These are phyloP conservation scores for Komagataella phaffii DNA, from an alignment of 805 yeast genomes.

Conservation along the genomic window DNA sequence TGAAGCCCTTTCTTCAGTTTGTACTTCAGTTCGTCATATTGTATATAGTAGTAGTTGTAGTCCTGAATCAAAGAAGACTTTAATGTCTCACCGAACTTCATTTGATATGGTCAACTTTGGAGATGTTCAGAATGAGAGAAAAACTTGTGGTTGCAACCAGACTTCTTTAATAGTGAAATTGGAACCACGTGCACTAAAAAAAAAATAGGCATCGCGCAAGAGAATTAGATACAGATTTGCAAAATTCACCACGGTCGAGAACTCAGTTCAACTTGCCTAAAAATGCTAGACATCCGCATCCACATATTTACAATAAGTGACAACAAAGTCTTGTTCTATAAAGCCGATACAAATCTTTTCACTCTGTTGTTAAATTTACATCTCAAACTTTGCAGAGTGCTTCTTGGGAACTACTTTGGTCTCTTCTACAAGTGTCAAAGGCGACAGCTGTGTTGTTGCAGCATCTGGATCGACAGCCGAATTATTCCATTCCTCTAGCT, in stretches of 20 bases:
- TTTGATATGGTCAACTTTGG: conserved; percentile 12
- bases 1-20: conserved; percentile 55
- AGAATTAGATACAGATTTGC: no score
- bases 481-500: conserved; percentile 61
- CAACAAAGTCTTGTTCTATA: background rate
- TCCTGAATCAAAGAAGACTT: conserved; percentile 82
- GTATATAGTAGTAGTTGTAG: conserved; percentile 80
- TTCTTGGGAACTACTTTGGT: background rate
- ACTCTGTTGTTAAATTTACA: background rate
- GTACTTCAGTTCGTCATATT: conserved; percentile 83
- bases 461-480: conserved; percentile 13
- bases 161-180: background rate
- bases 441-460: background rate
- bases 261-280: no score
- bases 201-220: no score
- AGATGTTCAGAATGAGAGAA: background rate
- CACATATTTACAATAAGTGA: background rate
- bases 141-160: background rate
- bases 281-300: no score
- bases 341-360: background rate
- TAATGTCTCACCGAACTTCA: conserved; percentile 95
- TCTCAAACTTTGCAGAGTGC: background rate
- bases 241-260: no score
- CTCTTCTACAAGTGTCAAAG: background rate
- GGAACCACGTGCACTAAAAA: background rate